A percentile compares a stretch with the other conserved stretches of the same genome.
Evolutionary conservation across 1,139 yeast genomes (phyloP).

Genomic region (Geotrichum reessii): DNA sequence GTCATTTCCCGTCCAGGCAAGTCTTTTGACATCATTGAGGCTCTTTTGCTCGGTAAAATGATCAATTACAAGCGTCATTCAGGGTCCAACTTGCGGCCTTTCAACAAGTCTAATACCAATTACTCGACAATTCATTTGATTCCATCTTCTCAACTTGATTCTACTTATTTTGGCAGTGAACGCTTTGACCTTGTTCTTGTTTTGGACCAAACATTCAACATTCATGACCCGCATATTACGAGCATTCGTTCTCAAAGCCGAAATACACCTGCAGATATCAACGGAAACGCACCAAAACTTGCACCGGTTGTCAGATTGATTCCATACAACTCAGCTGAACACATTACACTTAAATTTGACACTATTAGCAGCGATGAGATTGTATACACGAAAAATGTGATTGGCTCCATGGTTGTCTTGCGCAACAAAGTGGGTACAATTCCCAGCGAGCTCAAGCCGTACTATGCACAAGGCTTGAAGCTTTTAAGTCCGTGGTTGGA

Average conservation of each 20-base stretch:
- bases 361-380: slow-evolving; percentile 15
- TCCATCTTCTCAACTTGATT: slow-evolving; percentile 31
- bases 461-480: slow-evolving; percentile 60
- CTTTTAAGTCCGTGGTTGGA: slow-evolving; percentile 59
- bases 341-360: slow-evolving; percentile 34
- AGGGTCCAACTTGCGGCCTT: slow-evolving; percentile 40
- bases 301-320: slow-evolving; percentile 65
- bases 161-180: slow-evolving; percentile 25
- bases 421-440: slow-evolving; percentile 79
- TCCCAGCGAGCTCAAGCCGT: slow-evolving; percentile 74
- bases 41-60: slow-evolving; percentile 61
- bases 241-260: slow-evolving; percentile 32
- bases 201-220: slow-evolving; percentile 64
- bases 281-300: slow-evolving; percentile 20
- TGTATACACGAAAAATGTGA: slow-evolving; percentile 51
- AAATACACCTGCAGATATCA: slow-evolving; percentile 16
- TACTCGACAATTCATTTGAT: slow-evolving; percentile 33
- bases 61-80: slow-evolving; percentile 63
- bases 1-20: slow-evolving; percentile 52
- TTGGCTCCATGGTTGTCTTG: slow-evolving; percentile 78
- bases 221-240: slow-evolving; percentile 36
- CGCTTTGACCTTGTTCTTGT: slow-evolving; percentile 60
- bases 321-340: slow-evolving; percentile 79
- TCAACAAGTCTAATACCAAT: slow-evolving; percentile 21
- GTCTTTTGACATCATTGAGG: slow-evolving; percentile 73